Conservation (phyloP, 371 early-diverging fungal species). For the Rozella allomycis region DNA sequence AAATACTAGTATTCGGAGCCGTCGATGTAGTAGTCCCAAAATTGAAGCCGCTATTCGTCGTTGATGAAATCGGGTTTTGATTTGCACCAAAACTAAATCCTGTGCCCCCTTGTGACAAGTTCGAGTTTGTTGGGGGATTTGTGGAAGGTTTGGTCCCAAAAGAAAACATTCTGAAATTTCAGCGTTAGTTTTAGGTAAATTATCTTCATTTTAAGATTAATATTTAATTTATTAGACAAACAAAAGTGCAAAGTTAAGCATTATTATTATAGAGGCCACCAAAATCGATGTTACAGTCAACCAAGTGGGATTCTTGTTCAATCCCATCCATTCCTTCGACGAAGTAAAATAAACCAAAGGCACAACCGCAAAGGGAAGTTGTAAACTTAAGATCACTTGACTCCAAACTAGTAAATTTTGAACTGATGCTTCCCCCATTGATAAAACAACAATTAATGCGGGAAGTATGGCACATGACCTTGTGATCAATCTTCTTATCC, state of each 20-base stretch:
- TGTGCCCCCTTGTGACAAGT: too few species aligned
- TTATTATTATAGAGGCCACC: conserved; percentile 24
- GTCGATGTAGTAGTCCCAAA: too few species aligned
- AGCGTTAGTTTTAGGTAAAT: too few species aligned
- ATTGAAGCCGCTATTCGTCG: too few species aligned
- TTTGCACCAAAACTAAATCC: too few species aligned
- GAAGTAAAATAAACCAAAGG: conserved; percentile 49
- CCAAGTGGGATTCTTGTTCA: conserved; percentile 13
- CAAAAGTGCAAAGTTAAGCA: conserved; percentile 35
- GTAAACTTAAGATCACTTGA: conserved; percentile 53
- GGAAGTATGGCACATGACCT: conserved; percentile 47
- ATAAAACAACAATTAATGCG: conserved; percentile 41
- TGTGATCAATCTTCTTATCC: conserved; percentile 45
- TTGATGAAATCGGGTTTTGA: too few species aligned
- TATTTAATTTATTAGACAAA: too few species aligned
- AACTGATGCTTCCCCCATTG: conserved; percentile 38
- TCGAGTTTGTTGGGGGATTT: too few species aligned
- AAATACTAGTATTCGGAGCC: too few species aligned
- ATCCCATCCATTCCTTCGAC: conserved; percentile 24
- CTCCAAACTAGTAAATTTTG: conserved; percentile 39
- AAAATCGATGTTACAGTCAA: conserved; percentile 12
- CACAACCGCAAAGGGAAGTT: conserved; percentile 55
- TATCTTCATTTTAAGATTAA: too few species aligned
- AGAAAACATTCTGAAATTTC: too few species aligned
- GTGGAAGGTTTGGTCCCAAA: too few species aligned